Base-by-base conservation (phyloP, 352 stramenopile genomes). In the Pythium coloratum region DNA sequence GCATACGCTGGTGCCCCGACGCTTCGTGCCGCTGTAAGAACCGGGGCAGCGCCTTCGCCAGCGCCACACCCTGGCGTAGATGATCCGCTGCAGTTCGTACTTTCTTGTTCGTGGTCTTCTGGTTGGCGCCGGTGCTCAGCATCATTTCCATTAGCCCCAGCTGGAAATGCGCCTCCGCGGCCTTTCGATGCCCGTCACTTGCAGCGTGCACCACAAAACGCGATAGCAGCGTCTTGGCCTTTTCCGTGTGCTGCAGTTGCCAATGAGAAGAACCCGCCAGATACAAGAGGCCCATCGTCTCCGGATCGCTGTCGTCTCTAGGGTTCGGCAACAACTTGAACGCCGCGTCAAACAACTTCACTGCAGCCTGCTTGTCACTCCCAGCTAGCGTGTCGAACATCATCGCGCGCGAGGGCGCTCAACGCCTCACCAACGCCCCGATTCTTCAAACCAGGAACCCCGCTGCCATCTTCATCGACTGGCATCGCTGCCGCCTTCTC, bases 351-450 rank as follows among this genome's bases (percentile, higher is more conserved):
- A 58, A 59, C 1, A 66, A 8, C 24, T 42, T 12, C 34, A 59
- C 24, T 6, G 13, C 59, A 2, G 8, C 12, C 33, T n/a, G 3
- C 12, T 20, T 58, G 47, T 65, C 34, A 28, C 33, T 50, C 24
- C 47, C 59, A 12, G 59, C 2, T 3, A 58, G 36, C 6, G 46
- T 10, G 3, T 65, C 59, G 30, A 65, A 65, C 59, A 65, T 65
- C n/a, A 49, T n/a, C 9, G 24, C 12, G 47, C 3, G 47, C 59
- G 7, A 66, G 49, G 2, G 59, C 8, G 49, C 47, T 53, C 59
- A 66, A 26, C 0, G 59, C 59, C 13, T 66, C 49, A 9, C 33
- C 59, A 33, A 66, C 40, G 6, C 47, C 49, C 0, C 32, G 46
- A 44, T 38, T 44, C 13, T 24, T 20, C 18, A 40, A 12, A 1